These are phyloP conservation scores for Acer saccharum DNA, from an alignment of 345 rosid genomes.

Conservation along the genomic window DNA sequence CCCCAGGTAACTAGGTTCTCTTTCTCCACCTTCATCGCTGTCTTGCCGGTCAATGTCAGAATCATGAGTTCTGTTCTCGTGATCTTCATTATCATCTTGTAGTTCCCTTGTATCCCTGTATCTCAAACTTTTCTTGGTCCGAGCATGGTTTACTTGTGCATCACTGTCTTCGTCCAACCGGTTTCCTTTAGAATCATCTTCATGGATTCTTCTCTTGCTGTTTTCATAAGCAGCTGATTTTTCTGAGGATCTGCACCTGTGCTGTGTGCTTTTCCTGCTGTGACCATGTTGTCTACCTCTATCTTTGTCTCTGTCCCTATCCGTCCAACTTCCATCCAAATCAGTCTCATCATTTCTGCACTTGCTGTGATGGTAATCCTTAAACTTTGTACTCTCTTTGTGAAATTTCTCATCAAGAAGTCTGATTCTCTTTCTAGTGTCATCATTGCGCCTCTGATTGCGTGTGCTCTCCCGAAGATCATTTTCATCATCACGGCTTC, in stretches of 20 bases:
- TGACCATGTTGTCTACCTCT: slow-evolving; percentile 21
- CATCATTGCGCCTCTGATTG: slow-evolving; percentile 13
- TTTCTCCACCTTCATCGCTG: slow-evolving; percentile 24
- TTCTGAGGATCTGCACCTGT: slow-evolving; percentile 32
- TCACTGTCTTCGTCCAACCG: slow-evolving; percentile 26
- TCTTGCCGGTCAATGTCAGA: slow-evolving; percentile 17
- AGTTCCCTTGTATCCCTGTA: slow-evolving; percentile 2
- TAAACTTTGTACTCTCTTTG: slow-evolving; percentile 19
- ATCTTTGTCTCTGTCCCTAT: slow-evolving; percentile 27
- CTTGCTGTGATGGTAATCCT: slow-evolving; percentile 24
- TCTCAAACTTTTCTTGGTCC: slow-evolving; percentile 21
- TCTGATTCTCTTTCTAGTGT: slow-evolving; percentile 17
- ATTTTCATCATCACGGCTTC: slow-evolving; percentile 29
- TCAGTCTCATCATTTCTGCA: slow-evolving; percentile 30
- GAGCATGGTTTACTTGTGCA: slow-evolving; percentile 2
- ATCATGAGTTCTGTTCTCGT: slow-evolving; percentile 18
- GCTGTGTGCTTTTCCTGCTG: slow-evolving; percentile 21
- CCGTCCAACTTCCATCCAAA: slow-evolving; percentile 40
- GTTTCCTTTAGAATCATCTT: slow-evolving; percentile 33
- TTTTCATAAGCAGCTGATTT: slow-evolving; percentile 27
- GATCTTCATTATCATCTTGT: slow-evolving; percentile 3
- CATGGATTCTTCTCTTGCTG: slow-evolving; percentile 14
- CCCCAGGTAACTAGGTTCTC: not conserved
- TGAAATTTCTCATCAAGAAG: slow-evolving; percentile 2
- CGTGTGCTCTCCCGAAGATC: slow-evolving; percentile 21